A percentile compares a stretch with the other conserved stretches of the same genome.
Conservation (phyloP, 2,329 filamentous ascomycete species). For the Aspergillus fijiensis region DNA sequence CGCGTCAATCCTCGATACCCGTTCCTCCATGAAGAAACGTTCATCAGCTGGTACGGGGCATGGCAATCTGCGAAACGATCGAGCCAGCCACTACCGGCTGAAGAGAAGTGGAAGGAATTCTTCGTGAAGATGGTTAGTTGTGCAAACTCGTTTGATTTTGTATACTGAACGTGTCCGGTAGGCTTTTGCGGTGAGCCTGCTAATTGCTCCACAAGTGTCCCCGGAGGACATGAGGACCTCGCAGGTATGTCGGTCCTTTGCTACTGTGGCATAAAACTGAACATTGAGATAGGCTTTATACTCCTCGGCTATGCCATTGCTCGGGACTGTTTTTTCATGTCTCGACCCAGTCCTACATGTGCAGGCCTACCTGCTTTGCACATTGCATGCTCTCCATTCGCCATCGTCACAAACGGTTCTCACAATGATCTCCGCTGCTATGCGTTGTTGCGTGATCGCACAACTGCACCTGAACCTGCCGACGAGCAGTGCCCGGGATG, state of each 20-base stretch:
- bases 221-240: not conserved
- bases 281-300: not conserved
- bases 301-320: not conserved
- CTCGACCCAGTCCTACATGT: conserved; percentile 3
- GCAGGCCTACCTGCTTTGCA: conserved; percentile 6
- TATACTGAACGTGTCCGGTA: not conserved
- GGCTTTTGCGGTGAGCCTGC: conserved; percentile 2
- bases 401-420: conserved; percentile 4
- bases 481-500: not conserved
- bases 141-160: not conserved
- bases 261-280: not conserved
- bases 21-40: conserved; percentile 7
- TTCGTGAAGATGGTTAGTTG: conserved; percentile 5
- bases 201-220: conserved; percentile 3
- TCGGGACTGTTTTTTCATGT: conserved; percentile 1
- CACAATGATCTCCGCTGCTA: conserved; percentile 4
- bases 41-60: not conserved
- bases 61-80: not conserved
- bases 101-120: conserved; percentile 2
- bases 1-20: conserved; percentile 3
- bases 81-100: not conserved
- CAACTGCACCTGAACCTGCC: not conserved
- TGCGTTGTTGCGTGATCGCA: conserved; percentile 6
- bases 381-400: conserved; percentile 4
- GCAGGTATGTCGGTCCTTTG: not conserved